Percentiles rank a stretch among this genome's conserved stretches.
Conservation (phyloP, 2,329 filamentous ascomycete species). For the Botryotinia calthae region DNA sequence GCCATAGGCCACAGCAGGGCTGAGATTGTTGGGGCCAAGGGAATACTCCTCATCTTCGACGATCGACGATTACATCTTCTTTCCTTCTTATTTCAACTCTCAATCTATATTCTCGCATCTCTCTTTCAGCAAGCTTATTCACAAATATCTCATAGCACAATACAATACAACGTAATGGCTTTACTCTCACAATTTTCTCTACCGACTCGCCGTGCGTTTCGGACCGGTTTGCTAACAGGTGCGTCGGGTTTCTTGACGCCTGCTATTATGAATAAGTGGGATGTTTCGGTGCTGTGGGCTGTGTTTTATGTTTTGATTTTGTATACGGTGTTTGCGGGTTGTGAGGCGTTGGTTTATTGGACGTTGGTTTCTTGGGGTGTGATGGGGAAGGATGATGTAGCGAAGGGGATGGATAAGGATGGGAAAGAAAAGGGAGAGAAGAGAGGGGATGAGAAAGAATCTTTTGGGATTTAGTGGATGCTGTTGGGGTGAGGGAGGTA, state of each 20-base stretch:
- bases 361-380: background rate
- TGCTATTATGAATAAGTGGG: background rate
- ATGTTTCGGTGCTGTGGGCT: background rate
- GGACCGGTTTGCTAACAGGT: background rate
- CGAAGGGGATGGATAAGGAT: background rate
- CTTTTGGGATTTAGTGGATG: background rate
- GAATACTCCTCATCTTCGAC: fast-evolving
- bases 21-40: background rate
- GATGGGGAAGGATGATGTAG: background rate
- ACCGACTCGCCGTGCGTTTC: background rate
- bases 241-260: background rate
- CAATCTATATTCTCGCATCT: background rate
- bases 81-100: background rate
- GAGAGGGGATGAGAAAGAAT: background rate
- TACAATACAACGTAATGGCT: background rate
- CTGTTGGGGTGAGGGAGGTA: no score
- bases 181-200: background rate
- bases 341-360: background rate
- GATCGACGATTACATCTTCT: background rate
- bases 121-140: background rate
- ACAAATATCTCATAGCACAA: background rate
- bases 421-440: background rate
- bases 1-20: background rate
- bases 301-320: background rate
- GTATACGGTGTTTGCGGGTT: background rate